Evolutionary conservation across 352 stramenopile species (phyloP).

Genomic region (Phytophthora multivora): DNA sequence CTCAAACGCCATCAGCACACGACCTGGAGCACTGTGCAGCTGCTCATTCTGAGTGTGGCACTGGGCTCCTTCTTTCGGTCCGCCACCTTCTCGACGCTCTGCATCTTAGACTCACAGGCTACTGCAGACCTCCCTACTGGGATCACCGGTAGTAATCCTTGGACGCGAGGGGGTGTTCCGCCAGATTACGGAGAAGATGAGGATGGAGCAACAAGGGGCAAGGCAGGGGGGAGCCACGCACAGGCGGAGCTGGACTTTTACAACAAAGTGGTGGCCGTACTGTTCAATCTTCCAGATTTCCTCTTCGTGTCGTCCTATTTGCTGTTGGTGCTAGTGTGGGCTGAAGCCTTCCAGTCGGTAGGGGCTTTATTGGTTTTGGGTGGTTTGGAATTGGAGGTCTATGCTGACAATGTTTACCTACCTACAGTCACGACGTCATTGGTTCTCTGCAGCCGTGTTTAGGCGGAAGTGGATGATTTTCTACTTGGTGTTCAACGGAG

Average conservation of each 20-base stretch:
- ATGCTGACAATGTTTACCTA: conserved; percentile 10
- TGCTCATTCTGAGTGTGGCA: conserved; percentile 81
- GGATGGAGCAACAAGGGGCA: conserved; percentile 17
- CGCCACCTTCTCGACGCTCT: conserved; percentile 87
- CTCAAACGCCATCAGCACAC: conserved; percentile 66
- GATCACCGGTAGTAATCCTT: conserved; percentile 25
- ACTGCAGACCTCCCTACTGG: conserved; percentile 45
- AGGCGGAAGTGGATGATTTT: conserved; percentile 91
- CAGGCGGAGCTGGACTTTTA: conserved; percentile 86
- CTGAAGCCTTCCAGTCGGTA: conserved; percentile 90
- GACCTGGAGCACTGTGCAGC: conserved; percentile 83
- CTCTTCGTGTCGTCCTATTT: conserved; percentile 91
- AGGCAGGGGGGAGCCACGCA: conserved; percentile 26
- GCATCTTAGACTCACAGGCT: conserved; percentile 86
- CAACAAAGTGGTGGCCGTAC: conserved; percentile 90
- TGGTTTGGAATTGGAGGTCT: not conserved
- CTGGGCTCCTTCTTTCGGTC: conserved; percentile 88
- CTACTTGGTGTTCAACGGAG: conserved; percentile 92
- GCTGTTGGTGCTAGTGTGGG: conserved; percentile 91
- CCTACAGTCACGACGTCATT: conserved; percentile 84
- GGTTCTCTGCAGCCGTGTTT: conserved; percentile 87
- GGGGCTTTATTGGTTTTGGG: not conserved
- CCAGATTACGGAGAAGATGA: conserved; percentile 17
- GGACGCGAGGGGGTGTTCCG: conserved; percentile 16
- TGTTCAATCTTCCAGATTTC: conserved; percentile 94